A percentile compares a stretch with the other conserved stretches of the same genome.
phyloP scores from a whole-genome alignment of 2,329 filamentous ascomycete species.

The Ampelomyces quisqualis region DNA sequence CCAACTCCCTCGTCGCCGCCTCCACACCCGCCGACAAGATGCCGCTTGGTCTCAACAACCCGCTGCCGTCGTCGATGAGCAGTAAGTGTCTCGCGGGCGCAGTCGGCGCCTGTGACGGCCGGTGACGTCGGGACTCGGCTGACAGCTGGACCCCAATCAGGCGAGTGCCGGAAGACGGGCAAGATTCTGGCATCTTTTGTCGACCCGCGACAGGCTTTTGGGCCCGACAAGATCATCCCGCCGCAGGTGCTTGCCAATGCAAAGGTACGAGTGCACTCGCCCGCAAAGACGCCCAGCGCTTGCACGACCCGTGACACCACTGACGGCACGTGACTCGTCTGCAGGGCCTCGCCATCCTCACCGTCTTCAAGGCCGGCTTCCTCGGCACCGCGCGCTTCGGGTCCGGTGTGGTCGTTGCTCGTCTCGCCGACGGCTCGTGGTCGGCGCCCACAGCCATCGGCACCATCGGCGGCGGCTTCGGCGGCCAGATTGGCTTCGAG shows the following conservation, averaged over 20 bases:
- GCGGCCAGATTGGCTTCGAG: constrained; percentile 84
- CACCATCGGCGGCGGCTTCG: constrained; percentile 78
- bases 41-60: constrained; percentile 55
- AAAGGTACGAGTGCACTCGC: constrained; percentile 64
- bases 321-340: constrained; percentile 1
- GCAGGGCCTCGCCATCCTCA: constrained; percentile 78
- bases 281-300: too few species aligned
- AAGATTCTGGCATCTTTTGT: constrained; percentile 95
- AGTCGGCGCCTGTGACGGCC: constrained; percentile 7
- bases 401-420: constrained; percentile 77
- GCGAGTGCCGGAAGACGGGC: constrained; percentile 95
- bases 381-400: constrained; percentile 80
- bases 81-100: constrained; percentile 47
- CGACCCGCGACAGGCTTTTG: constrained; percentile 89
- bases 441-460: constrained; percentile 80
- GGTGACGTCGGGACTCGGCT: constrained; percentile 42
- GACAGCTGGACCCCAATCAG: constrained; percentile 52
- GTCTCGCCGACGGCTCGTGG: constrained; percentile 75
- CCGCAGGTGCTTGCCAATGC: constrained; percentile 85
- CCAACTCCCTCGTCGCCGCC: too few species aligned
- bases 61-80: constrained; percentile 55
- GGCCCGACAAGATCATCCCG: constrained; percentile 96
- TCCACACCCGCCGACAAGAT: too few species aligned
- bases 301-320: too few species aligned
- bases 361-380: constrained; percentile 84